Conservation (phyloP, 495 filamentous ascomycete species). For the Talaromyces liani region DNA sequence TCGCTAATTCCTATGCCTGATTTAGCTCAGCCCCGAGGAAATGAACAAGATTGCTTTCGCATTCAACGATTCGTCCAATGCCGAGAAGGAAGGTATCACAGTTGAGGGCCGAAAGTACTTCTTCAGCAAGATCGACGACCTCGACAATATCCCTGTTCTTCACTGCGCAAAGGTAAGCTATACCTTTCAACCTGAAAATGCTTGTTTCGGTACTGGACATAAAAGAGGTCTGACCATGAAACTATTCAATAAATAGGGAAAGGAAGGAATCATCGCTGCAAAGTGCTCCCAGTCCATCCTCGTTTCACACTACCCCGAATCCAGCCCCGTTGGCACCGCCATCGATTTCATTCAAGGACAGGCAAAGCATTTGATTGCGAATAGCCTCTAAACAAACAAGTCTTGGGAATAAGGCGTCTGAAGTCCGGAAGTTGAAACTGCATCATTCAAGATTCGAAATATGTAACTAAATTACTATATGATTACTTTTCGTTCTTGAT, state of each 20-base stretch:
- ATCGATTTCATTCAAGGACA: neutral
- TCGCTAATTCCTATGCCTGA: neutral
- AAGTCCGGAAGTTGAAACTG: too few relatives aligned
- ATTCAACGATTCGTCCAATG: constrained; percentile 23
- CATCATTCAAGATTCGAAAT: too few relatives aligned
- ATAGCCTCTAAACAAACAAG: too few relatives aligned
- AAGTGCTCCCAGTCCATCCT: constrained; percentile 82
- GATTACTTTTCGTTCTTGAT: too few relatives aligned
- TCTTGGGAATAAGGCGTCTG: too few relatives aligned
- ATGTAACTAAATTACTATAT: too few relatives aligned
- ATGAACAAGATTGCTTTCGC: constrained; percentile 27
- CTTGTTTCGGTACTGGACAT: neutral
- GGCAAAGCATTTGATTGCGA: too few relatives aligned
- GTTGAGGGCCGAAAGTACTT: constrained; percentile 68
- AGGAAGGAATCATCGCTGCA: constrained; percentile 68
- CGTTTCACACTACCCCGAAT: constrained; percentile 75
- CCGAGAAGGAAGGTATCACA: constrained; percentile 50
- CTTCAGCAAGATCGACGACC: constrained; percentile 59
- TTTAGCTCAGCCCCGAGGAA: constrained; percentile 32
- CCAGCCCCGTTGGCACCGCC: constrained; percentile 36
- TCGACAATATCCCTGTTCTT: constrained; percentile 37
- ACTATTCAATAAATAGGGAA: constrained; percentile 48
- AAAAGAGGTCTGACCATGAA: neutral
- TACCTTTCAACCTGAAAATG: neutral
- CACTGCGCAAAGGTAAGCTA: constrained; percentile 74